Evolutionary conservation across 2,329 filamentous ascomycete genomes (phyloP), one percentile per base, ranked within the genome.

Genomic region (Ascochyta rabiei): DNA sequence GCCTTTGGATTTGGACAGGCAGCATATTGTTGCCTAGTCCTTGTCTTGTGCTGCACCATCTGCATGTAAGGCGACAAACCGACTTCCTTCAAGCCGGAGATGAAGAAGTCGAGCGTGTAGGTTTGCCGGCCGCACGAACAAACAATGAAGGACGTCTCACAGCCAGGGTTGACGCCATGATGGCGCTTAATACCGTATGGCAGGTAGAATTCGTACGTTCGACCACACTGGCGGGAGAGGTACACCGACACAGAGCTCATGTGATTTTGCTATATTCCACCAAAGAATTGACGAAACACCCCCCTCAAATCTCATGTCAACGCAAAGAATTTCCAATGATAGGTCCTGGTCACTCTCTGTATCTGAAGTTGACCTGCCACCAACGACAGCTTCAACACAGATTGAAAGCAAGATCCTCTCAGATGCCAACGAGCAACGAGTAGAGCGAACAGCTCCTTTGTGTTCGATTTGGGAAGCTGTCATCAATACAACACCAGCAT

Each of bases 91-190:
- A 30, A 30, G 12, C 12, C 10, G 12, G 12, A 13, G 4, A 6
- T 13, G 3, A 15, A 12, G 4, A 13, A 15, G 21, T 23, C 21
- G 6, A 30, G 13, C 12, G 28, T 30, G 28, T 10, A 30, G 28
- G 9, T 30, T 30, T 30, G 12, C 28, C 12, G 12, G 28, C 28
- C 12, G 28, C 28, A 15, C 12, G 12, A 30, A 30, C 4, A 30
- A 15, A 12, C 10, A 15, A 30, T 10, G 28, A 15, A 30, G 28
- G 28, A 16, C n/a, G 15, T 34, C n/a, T 15, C 18, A 41, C 40
- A 41, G 23, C 28, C 23, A 49, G 52, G 52, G 46, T 37, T 45
- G 30, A 44, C 40, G 52, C 52, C 40, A 28, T 38, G 5, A 19
- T 38, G 13, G 30, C 19, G 38, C 16, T 10, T 21, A 18, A 13